phyloP scores from a whole-genome alignment of 2,329 filamentous ascomycete genomes.

The Cladosporium sp. region DNA sequence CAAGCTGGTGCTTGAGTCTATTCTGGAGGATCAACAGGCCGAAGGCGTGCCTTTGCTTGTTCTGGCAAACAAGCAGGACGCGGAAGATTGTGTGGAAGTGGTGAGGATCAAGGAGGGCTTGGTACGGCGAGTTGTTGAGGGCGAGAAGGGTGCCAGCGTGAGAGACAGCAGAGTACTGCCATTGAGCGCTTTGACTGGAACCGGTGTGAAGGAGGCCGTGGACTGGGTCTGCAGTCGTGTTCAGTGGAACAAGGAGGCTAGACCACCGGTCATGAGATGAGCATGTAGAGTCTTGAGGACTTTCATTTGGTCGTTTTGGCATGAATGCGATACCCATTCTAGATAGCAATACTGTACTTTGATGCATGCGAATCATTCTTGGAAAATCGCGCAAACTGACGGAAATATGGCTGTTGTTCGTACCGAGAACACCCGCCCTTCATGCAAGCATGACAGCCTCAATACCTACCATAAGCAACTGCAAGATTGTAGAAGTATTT shows the following conservation, averaged over 20 bases:
- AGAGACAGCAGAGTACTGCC: constrained; percentile 88
- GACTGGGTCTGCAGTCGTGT: constrained; percentile 91
- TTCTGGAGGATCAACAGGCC: constrained; percentile 79
- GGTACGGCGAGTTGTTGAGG: constrained; percentile 92
- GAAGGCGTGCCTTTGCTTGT: constrained; percentile 89
- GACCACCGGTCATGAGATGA: constrained; percentile 90
- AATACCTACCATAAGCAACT: too few relatives aligned
- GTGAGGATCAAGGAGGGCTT: constrained; percentile 95
- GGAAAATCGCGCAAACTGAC: too few relatives aligned
- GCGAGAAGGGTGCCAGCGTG: constrained; percentile 79
- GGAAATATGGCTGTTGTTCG: too few relatives aligned
- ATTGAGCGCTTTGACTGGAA: constrained; percentile 78
- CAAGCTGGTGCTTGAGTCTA: constrained; percentile 79
- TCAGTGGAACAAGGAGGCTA: constrained; percentile 91
- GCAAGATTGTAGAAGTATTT: too few relatives aligned
- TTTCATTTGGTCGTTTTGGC: too few relatives aligned
- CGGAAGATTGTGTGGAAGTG: constrained; percentile 96
- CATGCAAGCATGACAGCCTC: too few relatives aligned
- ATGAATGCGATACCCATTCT: too few relatives aligned
- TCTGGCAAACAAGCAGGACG: constrained; percentile 94
- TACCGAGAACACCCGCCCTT: too few relatives aligned
- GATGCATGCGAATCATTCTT: too few relatives aligned
- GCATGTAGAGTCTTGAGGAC: background rate
- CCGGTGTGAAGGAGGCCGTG: constrained; percentile 87
- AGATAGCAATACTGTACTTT: too few relatives aligned